Conservation (phyloP, 495 filamentous ascomycete genomes). For the Parathielavia hyrcaniae region DNA sequence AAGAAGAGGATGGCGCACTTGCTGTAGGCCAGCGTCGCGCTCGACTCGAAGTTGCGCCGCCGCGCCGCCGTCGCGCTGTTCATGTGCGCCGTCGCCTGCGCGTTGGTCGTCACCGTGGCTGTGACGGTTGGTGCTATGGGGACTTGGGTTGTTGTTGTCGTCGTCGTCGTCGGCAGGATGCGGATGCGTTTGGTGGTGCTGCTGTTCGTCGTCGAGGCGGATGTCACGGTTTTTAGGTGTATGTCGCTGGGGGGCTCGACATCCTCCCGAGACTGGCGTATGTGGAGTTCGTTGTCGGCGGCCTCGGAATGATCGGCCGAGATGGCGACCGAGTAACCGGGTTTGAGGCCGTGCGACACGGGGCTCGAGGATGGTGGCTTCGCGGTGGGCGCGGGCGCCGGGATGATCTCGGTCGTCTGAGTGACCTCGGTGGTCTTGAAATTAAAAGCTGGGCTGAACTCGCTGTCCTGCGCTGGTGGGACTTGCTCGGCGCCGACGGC, state of each 20-base stretch:
- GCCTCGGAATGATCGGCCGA: slow-evolving; percentile 33
- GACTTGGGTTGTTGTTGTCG: too few species aligned
- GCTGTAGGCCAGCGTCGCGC: slow-evolving; percentile 68
- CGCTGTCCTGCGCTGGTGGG: slow-evolving; percentile 8
- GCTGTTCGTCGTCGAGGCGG: neutral
- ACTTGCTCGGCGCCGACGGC: slow-evolving; percentile 10
- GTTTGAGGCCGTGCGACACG: slow-evolving; percentile 16
- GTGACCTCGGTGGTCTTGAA: slow-evolving; percentile 55
- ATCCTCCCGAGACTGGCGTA: slow-evolving; percentile 21
- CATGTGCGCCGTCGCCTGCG: neutral
- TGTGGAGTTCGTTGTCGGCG: slow-evolving; percentile 6
- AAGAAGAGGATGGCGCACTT: slow-evolving; percentile 87
- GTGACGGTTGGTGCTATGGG: slow-evolving; percentile 12
- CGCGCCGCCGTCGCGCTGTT: slow-evolving; percentile 19
- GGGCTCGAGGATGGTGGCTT: slow-evolving; percentile 5
- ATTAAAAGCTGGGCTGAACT: slow-evolving; percentile 35
- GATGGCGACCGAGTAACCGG: slow-evolving; percentile 45
- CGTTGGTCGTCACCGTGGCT: slow-evolving; percentile 3
- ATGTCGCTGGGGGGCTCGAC: neutral
- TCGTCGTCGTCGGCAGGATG: slow-evolving; percentile 1
- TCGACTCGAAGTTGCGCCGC: slow-evolving; percentile 31
- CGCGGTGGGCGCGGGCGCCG: slow-evolving; percentile 24
- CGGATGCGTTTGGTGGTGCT: slow-evolving; percentile 2
- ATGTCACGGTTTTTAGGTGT: neutral
- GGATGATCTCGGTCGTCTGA: slow-evolving; percentile 41